Evolutionary conservation across 768 basidiomycete species (phyloP).

Genomic region (Mycena metata): DNA sequence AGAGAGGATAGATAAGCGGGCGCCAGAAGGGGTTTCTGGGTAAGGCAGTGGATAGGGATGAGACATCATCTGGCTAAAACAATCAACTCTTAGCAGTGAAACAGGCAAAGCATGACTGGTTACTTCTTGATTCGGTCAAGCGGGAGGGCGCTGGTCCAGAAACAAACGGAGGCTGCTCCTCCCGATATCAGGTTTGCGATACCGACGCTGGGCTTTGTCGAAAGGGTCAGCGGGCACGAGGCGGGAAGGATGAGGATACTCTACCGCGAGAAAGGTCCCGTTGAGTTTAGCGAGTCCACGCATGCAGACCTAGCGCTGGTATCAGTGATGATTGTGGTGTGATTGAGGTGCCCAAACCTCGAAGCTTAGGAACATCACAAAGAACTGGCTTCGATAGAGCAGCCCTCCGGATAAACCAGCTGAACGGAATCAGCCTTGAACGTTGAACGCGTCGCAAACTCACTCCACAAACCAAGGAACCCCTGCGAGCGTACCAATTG

Average conservation of each 20-base stretch:
- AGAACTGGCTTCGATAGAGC: constrained; percentile 80
- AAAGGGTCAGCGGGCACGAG: constrained; percentile 11
- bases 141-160: constrained; percentile 79
- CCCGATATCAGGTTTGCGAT: constrained; percentile 76
- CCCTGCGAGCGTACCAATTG: constrained; percentile 77
- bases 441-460: neutral
- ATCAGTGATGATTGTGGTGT: constrained; percentile 38
- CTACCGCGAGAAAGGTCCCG: constrained; percentile 73
- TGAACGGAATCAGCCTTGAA: neutral
- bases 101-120: constrained; percentile 6
- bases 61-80: constrained; percentile 74
- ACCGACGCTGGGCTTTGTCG: constrained; percentile 68
- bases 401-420: constrained; percentile 82
- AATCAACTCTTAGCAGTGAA: constrained; percentile 14
- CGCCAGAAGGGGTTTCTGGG: constrained; percentile 47
- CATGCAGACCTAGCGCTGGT: constrained; percentile 64
- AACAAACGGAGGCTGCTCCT: constrained; percentile 71
- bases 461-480: constrained; percentile 70
- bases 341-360: constrained; percentile 57
- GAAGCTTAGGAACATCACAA: constrained; percentile 83
- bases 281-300: constrained; percentile 66
- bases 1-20: constrained; percentile 61
- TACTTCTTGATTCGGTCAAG: constrained; percentile 90
- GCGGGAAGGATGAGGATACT: constrained; percentile 28
- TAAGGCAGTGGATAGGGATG: constrained; percentile 62